These are phyloP conservation scores for Tricholoma terreum DNA, from an alignment of 768 basidiomycete genomes.

Conservation along the genomic window DNA sequence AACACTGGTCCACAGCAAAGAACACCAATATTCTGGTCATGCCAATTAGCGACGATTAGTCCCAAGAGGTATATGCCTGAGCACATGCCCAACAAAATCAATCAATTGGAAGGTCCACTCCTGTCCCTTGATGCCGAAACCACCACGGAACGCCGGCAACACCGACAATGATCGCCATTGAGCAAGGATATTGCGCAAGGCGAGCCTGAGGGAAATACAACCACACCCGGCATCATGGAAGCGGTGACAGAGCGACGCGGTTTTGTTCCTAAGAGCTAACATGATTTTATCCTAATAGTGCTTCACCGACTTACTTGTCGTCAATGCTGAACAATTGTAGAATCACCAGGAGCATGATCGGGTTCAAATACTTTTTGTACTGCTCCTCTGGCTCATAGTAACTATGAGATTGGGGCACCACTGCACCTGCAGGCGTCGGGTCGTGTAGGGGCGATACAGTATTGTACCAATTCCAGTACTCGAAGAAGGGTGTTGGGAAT, in stretches of 20 bases:
- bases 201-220: no score
- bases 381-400: slow-evolving; percentile 34
- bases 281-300: slow-evolving; percentile 23
- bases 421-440: slow-evolving; percentile 42
- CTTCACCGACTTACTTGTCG: neutral
- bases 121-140: neutral
- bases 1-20: no score
- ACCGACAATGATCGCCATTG: slow-evolving; percentile 28
- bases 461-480: slow-evolving; percentile 48
- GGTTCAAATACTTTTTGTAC: slow-evolving; percentile 26
- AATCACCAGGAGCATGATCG: slow-evolving; percentile 30
- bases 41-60: no score
- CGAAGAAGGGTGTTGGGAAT: slow-evolving; percentile 41
- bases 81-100: no score
- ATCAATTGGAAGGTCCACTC: neutral
- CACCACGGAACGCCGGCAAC: slow-evolving; percentile 2
- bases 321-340: slow-evolving; percentile 20
- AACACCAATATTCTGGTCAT: no score
- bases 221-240: slow-evolving; percentile 30
- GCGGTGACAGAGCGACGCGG: slow-evolving; percentile 30
- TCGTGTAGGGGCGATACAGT: slow-evolving; percentile 35
- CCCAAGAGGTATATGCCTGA: no score
- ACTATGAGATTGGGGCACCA: slow-evolving; percentile 28
- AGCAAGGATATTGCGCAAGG: slow-evolving; percentile 32
- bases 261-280: slow-evolving; percentile 30